Evolutionary conservation across 1,139 yeast species (phyloP).

Genomic region (Suhomyces terraborum): DNA sequence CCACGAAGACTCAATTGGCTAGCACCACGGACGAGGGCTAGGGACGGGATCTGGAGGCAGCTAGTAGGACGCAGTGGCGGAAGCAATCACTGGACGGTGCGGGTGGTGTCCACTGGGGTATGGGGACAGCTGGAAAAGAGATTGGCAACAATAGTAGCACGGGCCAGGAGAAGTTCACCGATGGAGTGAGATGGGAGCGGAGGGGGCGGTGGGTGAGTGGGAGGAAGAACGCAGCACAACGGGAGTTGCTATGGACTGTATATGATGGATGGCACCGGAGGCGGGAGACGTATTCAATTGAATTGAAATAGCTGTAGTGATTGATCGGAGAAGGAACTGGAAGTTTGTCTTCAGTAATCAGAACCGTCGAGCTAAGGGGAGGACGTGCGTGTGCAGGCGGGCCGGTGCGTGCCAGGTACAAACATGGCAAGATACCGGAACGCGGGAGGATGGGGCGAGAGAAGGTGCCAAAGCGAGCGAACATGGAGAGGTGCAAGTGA

Average conservation of each 20-base stretch:
- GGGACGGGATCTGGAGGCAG: neutral
- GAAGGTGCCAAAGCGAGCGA: neutral
- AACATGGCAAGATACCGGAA: neutral
- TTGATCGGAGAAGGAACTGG: neutral
- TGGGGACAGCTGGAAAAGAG: no score
- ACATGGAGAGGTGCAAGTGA: no score
- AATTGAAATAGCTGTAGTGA: neutral
- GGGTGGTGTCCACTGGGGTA: neutral
- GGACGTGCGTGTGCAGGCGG: slow-evolving; percentile 5
- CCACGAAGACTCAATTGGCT: neutral
- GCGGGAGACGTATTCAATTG: neutral
- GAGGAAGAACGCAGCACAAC: no score
- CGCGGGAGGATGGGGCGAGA: neutral
- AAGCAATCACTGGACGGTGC: slow-evolving; percentile 1
- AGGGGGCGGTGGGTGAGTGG: no score
- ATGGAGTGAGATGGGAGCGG: no score
- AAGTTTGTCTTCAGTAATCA: neutral
- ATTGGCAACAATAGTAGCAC: no score
- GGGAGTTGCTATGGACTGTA: no score
- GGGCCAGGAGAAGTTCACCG: no score
- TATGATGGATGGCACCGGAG: neutral
- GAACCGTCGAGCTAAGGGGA: neutral
- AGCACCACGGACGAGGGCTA: neutral
- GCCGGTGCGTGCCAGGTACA: slow-evolving; percentile 4
- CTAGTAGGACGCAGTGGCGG: neutral